These are phyloP conservation scores for Lathyrus oleraceus DNA, from an alignment of 306 rosid genomes.

Conservation along the genomic window DNA sequence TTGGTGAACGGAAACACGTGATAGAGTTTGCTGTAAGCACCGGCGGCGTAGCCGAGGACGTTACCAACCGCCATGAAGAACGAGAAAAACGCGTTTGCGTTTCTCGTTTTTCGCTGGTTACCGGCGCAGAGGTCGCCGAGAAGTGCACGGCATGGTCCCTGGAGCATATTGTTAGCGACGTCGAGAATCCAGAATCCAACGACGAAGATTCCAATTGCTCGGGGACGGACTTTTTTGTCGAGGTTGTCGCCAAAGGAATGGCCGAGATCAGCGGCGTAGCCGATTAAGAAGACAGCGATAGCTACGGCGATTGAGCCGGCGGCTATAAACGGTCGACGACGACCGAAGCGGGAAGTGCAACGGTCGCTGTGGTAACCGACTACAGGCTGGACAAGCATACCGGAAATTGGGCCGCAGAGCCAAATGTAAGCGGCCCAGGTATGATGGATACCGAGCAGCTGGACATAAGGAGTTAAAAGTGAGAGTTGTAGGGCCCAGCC, in stretches of 20 bases:
- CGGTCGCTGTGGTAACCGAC: constrained; percentile 89
- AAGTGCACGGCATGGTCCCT: constrained; percentile 72
- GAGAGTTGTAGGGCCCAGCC: constrained; percentile 95
- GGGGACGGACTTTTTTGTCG: constrained; percentile 33
- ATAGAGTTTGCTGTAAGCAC: constrained; percentile 53
- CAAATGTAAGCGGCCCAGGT: constrained; percentile 75
- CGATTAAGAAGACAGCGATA: constrained; percentile 71
- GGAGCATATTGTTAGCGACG: constrained; percentile 80
- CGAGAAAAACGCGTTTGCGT: constrained; percentile 56
- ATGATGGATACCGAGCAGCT: constrained; percentile 71
- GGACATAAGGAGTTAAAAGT: constrained; percentile 75
- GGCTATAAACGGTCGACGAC: constrained; percentile 84
- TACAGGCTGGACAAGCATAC: constrained; percentile 75
- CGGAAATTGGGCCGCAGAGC: constrained; percentile 94
- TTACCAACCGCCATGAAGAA: constrained; percentile 90
- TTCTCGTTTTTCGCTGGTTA: constrained; percentile 50
- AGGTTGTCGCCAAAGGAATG: constrained; percentile 52
- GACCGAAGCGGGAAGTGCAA: constrained; percentile 79
- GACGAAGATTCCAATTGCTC: constrained; percentile 65
- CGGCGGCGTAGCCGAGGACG: constrained; percentile 75
- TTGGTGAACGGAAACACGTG: constrained; percentile 57
- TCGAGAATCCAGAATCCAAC: constrained; percentile 81
- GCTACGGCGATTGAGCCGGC: constrained; percentile 56
- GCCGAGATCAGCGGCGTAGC: constrained; percentile 85
- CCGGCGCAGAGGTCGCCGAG: constrained; percentile 66